Evolutionary conservation across 495 filamentous ascomycete species (phyloP).

Genomic region (Aspergillus wentii): DNA sequence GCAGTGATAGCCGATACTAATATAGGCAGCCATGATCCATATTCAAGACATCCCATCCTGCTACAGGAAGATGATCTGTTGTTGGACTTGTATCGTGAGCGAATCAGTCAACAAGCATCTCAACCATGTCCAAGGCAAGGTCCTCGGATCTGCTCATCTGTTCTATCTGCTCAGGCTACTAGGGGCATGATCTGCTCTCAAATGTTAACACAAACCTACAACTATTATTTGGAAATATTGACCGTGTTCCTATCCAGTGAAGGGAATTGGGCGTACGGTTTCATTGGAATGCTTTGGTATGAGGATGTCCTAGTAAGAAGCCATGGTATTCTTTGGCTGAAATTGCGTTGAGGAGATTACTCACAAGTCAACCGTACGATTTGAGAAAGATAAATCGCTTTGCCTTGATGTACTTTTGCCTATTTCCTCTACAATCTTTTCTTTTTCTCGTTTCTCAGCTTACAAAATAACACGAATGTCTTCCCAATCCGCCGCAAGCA

Average conservation of each 20-base stretch:
- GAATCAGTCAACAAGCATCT: conserved; percentile 63
- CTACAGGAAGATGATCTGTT: conserved; percentile 52
- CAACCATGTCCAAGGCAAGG: conserved; percentile 76
- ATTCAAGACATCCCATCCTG: conserved; percentile 29
- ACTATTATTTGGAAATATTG: conserved; percentile 65
- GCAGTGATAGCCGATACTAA: conserved; percentile 65
- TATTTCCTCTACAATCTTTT: conserved; percentile 62
- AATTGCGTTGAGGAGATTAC: conserved; percentile 68
- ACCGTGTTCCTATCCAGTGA: conserved; percentile 60
- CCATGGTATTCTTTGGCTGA: conserved; percentile 83
- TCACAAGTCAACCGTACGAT: conserved; percentile 79
- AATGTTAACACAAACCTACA: conserved; percentile 78
- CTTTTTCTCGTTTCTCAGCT: conserved; percentile 67
- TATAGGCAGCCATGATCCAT: conserved; percentile 58
- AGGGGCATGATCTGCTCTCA: conserved; percentile 73
- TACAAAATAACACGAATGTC: too few species aligned
- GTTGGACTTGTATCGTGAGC: conserved; percentile 72
- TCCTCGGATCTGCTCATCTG: conserved; percentile 73
- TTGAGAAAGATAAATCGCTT: conserved; percentile 66
- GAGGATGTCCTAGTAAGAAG: too few species aligned
- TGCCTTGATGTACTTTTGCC: conserved; percentile 68
- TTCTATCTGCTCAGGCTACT: conserved; percentile 78
- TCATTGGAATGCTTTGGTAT: conserved; percentile 79
- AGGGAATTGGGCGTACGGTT: conserved; percentile 69
- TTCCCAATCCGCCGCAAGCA: conserved; percentile 71